These are phyloP conservation scores for Boletellus emodensis DNA, from an alignment of 768 basidiomycete genomes.

Conservation along the genomic window DNA sequence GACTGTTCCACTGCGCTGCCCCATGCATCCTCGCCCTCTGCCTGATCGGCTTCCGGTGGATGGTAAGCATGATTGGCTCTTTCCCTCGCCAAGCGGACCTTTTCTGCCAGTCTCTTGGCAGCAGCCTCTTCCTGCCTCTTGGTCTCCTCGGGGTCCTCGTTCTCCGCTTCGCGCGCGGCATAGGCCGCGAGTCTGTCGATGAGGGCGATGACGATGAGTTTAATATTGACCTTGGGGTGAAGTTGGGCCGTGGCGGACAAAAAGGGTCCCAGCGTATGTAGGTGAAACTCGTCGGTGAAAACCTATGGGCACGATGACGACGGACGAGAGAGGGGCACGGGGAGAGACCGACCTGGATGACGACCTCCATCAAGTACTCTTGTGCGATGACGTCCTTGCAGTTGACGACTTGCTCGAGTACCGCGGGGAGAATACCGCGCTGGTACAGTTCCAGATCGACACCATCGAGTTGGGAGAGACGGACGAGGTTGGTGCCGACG, in stretches of 20 bases:
- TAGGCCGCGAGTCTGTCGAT: conserved; percentile 95
- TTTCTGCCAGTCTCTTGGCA: conserved; percentile 81
- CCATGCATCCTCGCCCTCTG: conserved; percentile 28
- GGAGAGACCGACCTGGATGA: conserved; percentile 79
- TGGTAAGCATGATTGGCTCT: conserved; percentile 51
- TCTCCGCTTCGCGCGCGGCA: conserved; percentile 96
- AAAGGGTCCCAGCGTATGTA: conserved; percentile 94
- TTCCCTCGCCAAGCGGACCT: conserved; percentile 71
- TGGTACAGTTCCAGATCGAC: conserved; percentile 94
- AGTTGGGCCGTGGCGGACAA: conserved; percentile 93
- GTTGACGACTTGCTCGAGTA: conserved; percentile 95
- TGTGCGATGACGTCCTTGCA: conserved; percentile 99
- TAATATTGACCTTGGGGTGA: conserved; percentile 98
- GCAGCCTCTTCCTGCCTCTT: conserved; percentile 93
- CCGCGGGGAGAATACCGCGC: conserved; percentile 79
- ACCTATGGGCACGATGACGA: conserved; percentile 48
- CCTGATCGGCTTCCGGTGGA: conserved; percentile 20
- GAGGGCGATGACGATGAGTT: conserved; percentile 94
- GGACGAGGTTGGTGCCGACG: conserved; percentile 96
- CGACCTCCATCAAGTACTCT: conserved; percentile 99
- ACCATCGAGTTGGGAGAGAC: conserved; percentile 92
- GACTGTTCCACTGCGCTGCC: conserved; percentile 19
- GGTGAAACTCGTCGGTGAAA: conserved; percentile 97
- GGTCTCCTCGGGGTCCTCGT: conserved; percentile 91
- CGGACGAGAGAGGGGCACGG: neutral